Percentiles rank a stretch among this genome's conserved stretches.
These are phyloP conservation scores for Tetrahymena borealis DNA, from an alignment of 73 alveolate species.

Conservation along the genomic window DNA sequence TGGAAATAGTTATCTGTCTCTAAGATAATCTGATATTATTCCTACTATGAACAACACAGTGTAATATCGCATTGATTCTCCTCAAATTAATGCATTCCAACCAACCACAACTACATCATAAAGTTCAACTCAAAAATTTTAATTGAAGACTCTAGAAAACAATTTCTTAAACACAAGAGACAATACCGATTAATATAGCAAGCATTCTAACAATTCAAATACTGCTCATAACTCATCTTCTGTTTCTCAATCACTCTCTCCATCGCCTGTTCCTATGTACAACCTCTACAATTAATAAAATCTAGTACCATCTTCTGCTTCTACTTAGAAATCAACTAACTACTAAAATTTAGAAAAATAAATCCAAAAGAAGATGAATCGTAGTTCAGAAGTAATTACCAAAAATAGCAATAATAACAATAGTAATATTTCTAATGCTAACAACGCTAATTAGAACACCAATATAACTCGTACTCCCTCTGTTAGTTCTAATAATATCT, in stretches of 20 bases:
- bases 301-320: not conserved
- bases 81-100: not conserved
- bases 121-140: no score
- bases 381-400: not conserved
- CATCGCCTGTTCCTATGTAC: not conserved
- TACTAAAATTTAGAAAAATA: not conserved
- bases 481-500: not conserved
- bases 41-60: no score
- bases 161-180: not conserved
- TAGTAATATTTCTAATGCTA: not conserved
- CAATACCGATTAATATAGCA: not conserved
- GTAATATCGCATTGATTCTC: no score
- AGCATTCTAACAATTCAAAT: not conserved
- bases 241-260: not conserved
- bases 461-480: not conserved
- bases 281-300: not conserved
- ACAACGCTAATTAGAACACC: not conserved
- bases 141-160: not conserved
- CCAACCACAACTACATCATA: not conserved
- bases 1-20: not conserved
- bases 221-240: not conserved
- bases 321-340: not conserved
- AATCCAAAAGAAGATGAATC: not conserved
- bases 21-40: not conserved
- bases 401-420: not conserved